Base-by-base conservation (phyloP, 2,329 filamentous ascomycete species). In the Microdochium nivale region DNA sequence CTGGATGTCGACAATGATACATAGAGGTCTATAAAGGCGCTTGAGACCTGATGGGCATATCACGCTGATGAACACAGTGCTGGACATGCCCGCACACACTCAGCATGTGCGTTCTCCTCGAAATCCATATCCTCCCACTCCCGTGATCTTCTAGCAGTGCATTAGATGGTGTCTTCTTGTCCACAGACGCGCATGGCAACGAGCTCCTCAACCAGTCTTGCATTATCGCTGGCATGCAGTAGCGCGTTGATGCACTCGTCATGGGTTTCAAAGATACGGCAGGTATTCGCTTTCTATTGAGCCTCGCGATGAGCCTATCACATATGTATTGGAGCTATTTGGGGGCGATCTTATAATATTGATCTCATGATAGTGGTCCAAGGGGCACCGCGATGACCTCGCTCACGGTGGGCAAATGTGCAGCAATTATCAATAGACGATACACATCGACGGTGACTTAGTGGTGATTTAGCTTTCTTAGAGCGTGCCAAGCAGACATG, bases 21-120 rank as follows among this genome's bases (percentile, higher is more conserved):
- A 70, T 11, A 86, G 70, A 2, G 80, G 80, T 1, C 81, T 86
- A 8, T 82, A 77, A 23, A 84, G 68, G 58, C 86, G 81, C 66
- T 86, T 82, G 2, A 80, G 71, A 46, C 75, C 77, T 25, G 70
- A 65, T 9, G 84, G n/a, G 79, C 75, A 85, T 80, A 61, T 86
- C 82, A 47, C 77, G 78, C 59, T 84, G 80, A 62, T 85, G 86
- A 49, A 86, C 76, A 58, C 86, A 86, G 62, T 85, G 85, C 75
- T 81, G 56, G 37, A 53, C 33, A 56, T 47, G 44, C n/a, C 5
- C 21, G 27, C 13, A 16, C 21, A 23, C 4, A 24, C n/a, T n/a
- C n/a, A n/a, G n/a, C n/a, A n/a, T n/a, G n/a, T n/a, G n/a, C n/a
- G n/a, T n/a, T n/a, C n/a, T n/a, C n/a, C n/a, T n/a, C n/a, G n/a